These are phyloP conservation scores for Pseudopithomyces chartarum DNA, from an alignment of 2,329 filamentous ascomycete species.

Conservation along the genomic window DNA sequence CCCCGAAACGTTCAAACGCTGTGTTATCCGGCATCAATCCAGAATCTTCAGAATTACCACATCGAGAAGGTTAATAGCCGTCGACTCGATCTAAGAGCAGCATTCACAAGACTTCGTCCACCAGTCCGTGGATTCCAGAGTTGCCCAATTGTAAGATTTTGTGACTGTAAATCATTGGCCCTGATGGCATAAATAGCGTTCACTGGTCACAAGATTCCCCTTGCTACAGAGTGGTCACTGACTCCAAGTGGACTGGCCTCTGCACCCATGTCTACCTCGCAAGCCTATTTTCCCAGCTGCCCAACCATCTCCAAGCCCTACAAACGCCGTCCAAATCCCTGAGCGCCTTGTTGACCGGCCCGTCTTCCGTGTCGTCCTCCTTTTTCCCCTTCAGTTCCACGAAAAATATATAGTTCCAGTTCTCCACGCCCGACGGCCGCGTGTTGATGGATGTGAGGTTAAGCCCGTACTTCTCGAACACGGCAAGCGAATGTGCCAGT, in stretches of 20 bases:
- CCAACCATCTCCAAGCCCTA: conserved; percentile 70
- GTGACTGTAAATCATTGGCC: no score
- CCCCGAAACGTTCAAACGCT: not conserved
- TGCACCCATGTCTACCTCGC: not conserved
- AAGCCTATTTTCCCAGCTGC: conserved; percentile 61
- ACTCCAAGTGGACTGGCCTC: no score
- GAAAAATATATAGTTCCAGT: conserved; percentile 95
- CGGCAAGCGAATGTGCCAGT: conserved; percentile 77
- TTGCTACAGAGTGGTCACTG: no score
- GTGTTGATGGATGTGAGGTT: conserved; percentile 93
- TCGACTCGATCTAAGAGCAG: not conserved
- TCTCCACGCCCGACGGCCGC: conserved; percentile 72
- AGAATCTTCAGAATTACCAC: not conserved
- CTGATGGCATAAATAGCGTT: not conserved
- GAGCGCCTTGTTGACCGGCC: conserved; percentile 65
- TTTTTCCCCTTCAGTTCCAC: conserved; percentile 79
- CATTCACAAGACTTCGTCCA: no score
- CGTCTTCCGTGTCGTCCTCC: conserved; percentile 61
- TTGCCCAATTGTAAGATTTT: no score
- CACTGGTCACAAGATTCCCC: not conserved
- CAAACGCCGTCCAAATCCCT: conserved; percentile 62
- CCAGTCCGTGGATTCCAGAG: no score
- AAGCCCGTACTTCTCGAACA: conserved; percentile 73
- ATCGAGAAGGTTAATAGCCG: not conserved
- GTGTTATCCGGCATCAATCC: not conserved